Conservation (phyloP, 257 asterid genomes). For the Leonotis leonurus region DNA sequence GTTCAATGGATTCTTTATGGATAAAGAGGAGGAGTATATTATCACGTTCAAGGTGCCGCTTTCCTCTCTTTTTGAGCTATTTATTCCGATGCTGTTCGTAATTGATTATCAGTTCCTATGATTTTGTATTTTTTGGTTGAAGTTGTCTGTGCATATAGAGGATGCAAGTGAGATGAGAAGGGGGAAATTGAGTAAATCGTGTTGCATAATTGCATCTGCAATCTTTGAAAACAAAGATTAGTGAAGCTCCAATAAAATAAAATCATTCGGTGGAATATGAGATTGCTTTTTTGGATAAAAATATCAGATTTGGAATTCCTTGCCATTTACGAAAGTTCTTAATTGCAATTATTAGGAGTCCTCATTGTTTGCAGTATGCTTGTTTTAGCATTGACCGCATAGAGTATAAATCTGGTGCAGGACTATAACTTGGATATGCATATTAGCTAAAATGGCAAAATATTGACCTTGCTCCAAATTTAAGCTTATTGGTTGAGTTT, state of each 20-base stretch:
- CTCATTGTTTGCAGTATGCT: too few species aligned
- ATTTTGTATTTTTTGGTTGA: background rate
- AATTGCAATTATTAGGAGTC: too few species aligned
- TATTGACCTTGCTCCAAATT: background rate
- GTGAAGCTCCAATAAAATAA: too few species aligned
- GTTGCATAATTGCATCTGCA: background rate
- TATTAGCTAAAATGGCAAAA: background rate
- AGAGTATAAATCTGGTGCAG: background rate
- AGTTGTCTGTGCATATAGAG: background rate
- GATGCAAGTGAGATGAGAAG: background rate
- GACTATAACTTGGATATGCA: background rate
- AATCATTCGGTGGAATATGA: too few species aligned
- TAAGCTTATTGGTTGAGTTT: background rate
- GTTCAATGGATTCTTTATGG: constrained; percentile 44
- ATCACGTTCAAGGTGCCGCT: constrained; percentile 33
- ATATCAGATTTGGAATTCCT: too few species aligned
- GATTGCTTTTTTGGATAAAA: too few species aligned
- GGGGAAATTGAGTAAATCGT: background rate
- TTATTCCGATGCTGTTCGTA: background rate
- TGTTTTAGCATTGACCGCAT: background rate
- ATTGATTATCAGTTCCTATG: background rate
- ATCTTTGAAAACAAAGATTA: too few species aligned
- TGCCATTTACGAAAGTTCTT: too few species aligned
- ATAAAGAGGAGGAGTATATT: constrained; percentile 47
- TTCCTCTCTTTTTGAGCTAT: background rate